phyloP scores from a whole-genome alignment of 2,329 filamentous ascomycete genomes.

The Endocalyx cinctus region DNA sequence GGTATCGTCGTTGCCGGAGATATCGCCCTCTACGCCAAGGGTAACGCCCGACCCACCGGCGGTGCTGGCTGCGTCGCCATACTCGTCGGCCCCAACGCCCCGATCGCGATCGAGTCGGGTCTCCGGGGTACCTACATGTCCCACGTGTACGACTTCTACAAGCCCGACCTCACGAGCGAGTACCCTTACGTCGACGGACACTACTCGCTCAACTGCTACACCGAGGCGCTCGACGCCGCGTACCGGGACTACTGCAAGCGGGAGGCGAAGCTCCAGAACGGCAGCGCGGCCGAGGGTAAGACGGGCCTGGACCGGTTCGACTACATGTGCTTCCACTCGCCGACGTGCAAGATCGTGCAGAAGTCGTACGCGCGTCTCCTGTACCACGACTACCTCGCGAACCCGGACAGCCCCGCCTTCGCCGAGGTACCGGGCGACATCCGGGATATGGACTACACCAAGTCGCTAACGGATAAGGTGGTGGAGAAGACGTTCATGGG shows the following conservation, averaged over 20 bases:
- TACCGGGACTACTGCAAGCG: conserved; percentile 78
- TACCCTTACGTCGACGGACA: conserved; percentile 83
- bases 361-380: conserved; percentile 81
- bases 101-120: conserved; percentile 71
- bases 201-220: conserved; percentile 79
- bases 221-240: conserved; percentile 71
- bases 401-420: conserved; percentile 64
- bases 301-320: conserved; percentile 75
- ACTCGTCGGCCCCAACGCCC: conserved; percentile 73
- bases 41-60: conserved; percentile 74
- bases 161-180: conserved; percentile 82
- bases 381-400: conserved; percentile 78
- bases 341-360: conserved; percentile 81
- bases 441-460: conserved; percentile 72
- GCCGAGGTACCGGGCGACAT: conserved; percentile 72
- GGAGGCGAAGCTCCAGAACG: conserved; percentile 53
- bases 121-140: conserved; percentile 76
- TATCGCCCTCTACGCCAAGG: conserved; percentile 82
- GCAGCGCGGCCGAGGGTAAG: conserved; percentile 40
- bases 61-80: conserved; percentile 76
- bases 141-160: conserved; percentile 87
- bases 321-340: conserved; percentile 77
- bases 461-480: conserved; percentile 74
- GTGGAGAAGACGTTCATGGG: conserved; percentile 85
- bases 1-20: conserved; percentile 77